Base-by-base conservation (phyloP, 306 rosid genomes). In the Vigna hirtella region DNA sequence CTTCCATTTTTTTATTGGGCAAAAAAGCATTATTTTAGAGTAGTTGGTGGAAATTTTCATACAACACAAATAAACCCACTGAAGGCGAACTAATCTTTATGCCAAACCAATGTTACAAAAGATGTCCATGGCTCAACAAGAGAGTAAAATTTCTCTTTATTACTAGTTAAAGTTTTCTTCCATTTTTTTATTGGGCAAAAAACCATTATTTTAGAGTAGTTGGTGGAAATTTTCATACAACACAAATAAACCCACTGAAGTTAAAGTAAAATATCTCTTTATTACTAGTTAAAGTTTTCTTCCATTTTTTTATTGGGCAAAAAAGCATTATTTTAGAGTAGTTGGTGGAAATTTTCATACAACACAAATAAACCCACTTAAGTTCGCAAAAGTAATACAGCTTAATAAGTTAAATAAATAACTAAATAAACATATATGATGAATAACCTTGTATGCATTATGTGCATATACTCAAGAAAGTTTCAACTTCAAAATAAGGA, bases 391-490 rank as follows among this genome's bases (percentile, higher is more conserved):
- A n/a, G 58, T 28, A n/a, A 66, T 66, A 38, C 13, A 14, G 64
- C 36, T 34, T 40, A 30, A 30, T 49, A 75, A 24, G 73, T 22
- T 62, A 62, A 52, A 42, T 38, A 67, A 43, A 66, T 48, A 51
- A 38, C 40, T 62, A 69, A 16, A 69, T 18, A 8, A 72, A 61
- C 24, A 26, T 26, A 68, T 10, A 55, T 42, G 50, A 26, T 32
- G 26, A 2, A 56, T n/a, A 57, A 45, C 51, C 56, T 30, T 45
- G 51, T 26, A 66, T 56, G 53, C 15, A 51, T 24, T 40, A 26
- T 42, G 43, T 53, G 66, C 53, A 65, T 18, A 77, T 55, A 34
- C 63, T 48, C 40, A 32, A 66, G 66, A 53, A 51, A 51, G 49
- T 38, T 77, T 40, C 45, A 40, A 40, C 45, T 40, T 40, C 30